Evolutionary conservation across 768 basidiomycete species (phyloP).

Genomic region (Naganishia vaughanmartiniae): DNA sequence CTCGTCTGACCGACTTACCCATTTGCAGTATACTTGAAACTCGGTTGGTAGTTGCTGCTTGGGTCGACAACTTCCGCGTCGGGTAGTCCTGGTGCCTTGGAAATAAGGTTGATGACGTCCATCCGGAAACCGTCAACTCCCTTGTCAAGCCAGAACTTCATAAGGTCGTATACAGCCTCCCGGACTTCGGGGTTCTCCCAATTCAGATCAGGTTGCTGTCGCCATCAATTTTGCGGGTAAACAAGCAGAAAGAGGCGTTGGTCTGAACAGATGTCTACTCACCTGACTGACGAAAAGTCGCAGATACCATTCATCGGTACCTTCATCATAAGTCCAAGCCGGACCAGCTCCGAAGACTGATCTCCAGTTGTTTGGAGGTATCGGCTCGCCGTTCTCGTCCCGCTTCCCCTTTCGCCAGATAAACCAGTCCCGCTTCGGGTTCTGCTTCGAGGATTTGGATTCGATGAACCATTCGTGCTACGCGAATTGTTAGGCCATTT

Average conservation of each 20-base stretch:
- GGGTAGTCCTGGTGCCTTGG: conserved; percentile 64
- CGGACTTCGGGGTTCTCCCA: conserved; percentile 67
- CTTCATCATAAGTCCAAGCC: conserved; percentile 30
- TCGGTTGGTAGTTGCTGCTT: conserved; percentile 59
- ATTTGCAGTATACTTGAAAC: conserved; percentile 60
- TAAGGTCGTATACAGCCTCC: conserved; percentile 57
- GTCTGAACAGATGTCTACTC: neutral
- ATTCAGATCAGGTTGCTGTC: conserved; percentile 71
- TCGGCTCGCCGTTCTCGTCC: conserved; percentile 59
- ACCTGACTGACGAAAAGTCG: conserved; percentile 33
- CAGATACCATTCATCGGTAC: conserved; percentile 30
- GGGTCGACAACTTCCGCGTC: conserved; percentile 64
- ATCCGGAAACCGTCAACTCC: conserved; percentile 76
- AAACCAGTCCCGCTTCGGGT: conserved; percentile 72
- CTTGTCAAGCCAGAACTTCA: conserved; percentile 71
- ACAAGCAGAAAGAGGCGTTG: neutral
- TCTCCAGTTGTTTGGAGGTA: conserved; percentile 72
- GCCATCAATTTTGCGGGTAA: neutral
- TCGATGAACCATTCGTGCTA: conserved; percentile 72
- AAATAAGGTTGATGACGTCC: conserved; percentile 68
- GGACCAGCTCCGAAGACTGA: conserved; percentile 25
- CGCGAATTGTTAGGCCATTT: neutral
- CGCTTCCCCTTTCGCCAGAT: conserved; percentile 66
- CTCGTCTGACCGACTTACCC: conserved; percentile 47
- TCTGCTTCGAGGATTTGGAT: conserved; percentile 58